Conservation (phyloP, 345 rosid species). For the Corymbia maculata region DNA sequence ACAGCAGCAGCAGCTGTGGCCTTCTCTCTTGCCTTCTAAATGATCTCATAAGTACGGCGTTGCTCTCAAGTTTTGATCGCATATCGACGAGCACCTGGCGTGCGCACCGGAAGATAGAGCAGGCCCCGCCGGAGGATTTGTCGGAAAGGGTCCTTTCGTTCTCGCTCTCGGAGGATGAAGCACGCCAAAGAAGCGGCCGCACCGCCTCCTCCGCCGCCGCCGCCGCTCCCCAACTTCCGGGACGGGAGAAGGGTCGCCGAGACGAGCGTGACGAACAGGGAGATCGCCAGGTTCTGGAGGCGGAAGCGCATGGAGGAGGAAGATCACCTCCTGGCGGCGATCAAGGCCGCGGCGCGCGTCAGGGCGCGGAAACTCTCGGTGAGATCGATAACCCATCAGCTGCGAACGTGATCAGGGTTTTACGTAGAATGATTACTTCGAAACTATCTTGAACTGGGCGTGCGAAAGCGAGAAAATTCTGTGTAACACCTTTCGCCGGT, state of each 20-base stretch:
- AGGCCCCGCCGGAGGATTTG: background rate
- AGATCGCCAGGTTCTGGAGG: conserved; percentile 82
- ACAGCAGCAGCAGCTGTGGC: background rate
- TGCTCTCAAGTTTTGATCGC: background rate
- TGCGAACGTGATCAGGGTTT: background rate
- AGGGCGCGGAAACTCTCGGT: conserved; percentile 72
- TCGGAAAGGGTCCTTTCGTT: background rate
- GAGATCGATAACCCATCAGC: background rate
- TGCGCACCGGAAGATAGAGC: background rate
- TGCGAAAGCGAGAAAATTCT: background rate
- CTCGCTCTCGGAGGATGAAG: conserved; percentile 25
- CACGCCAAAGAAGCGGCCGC: conserved; percentile 16
- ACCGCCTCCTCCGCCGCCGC: conserved; percentile 45
- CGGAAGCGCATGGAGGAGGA: conserved; percentile 60
- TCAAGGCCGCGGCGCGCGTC: conserved; percentile 79
- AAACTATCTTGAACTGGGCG: background rate
- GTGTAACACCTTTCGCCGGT: background rate
- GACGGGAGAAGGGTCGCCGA: conserved; percentile 7
- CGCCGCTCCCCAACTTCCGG: conserved; percentile 32
- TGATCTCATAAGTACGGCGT: background rate
- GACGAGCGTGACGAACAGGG: conserved; percentile 60
- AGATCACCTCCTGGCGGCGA: conserved; percentile 83
- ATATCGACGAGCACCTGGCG: background rate
- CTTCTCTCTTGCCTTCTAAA: background rate
- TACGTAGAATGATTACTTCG: background rate